A percentile compares a stretch with the other conserved stretches of the same genome.
Evolutionary conservation across 352 stramenopile genomes (phyloP).

Genomic region (Phytophthora sp.): DNA sequence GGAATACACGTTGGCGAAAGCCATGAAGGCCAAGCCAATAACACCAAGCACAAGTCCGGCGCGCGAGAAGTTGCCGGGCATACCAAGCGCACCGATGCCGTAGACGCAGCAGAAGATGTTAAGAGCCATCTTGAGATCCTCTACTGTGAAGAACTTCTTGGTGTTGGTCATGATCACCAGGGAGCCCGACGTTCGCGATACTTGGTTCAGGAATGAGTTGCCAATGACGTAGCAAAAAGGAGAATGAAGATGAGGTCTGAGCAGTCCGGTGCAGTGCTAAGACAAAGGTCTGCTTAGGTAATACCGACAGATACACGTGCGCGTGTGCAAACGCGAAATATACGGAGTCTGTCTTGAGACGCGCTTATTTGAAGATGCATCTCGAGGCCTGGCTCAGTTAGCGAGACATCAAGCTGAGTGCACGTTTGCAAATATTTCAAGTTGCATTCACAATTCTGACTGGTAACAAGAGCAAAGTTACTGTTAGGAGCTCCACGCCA

Average conservation of each 20-base stretch:
- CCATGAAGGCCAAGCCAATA: conserved; percentile 44
- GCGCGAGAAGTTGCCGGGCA: conserved; percentile 28
- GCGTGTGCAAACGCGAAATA: not conserved
- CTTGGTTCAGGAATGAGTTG: not conserved
- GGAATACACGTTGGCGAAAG: conserved; percentile 45
- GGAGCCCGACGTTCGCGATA: no score
- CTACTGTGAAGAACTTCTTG: conserved; percentile 16
- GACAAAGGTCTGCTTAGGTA: no score
- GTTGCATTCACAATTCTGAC: no score
- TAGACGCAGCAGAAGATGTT: conserved; percentile 35
- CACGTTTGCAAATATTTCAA: no score
- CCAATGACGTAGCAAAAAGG: not conserved
- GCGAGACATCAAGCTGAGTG: no score
- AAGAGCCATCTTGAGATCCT: conserved; percentile 27
- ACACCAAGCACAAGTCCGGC: conserved; percentile 24
- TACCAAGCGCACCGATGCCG: conserved; percentile 29
- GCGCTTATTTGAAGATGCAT: not conserved
- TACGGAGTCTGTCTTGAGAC: not conserved
- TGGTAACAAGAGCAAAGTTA: no score
- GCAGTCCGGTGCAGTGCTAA: not conserved
- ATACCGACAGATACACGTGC: no score
- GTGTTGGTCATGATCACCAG: conserved; percentile 8
- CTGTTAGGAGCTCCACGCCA: no score
- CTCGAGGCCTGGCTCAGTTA: no score
- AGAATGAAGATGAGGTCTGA: no score